These are phyloP conservation scores for Amanita exitialis DNA, from an alignment of 768 basidiomycete species.

Conservation along the genomic window DNA sequence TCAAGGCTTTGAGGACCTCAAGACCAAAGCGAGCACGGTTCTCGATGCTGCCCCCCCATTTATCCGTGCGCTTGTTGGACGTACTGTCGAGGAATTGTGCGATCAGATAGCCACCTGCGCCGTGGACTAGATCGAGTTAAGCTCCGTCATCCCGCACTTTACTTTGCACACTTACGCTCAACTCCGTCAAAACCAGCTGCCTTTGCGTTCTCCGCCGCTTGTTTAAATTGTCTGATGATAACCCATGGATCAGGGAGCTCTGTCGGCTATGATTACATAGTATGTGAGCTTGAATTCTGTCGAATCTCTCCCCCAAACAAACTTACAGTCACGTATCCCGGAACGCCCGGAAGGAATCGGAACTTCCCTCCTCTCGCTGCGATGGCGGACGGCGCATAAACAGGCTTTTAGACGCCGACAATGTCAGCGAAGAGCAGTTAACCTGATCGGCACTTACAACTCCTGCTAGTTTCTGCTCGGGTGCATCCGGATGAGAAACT, in stretches of 20 bases:
- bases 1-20: constrained; percentile 34
- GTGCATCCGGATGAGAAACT: constrained; percentile 25
- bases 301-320: not conserved
- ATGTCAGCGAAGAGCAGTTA: not conserved
- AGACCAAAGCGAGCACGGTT: constrained; percentile 45
- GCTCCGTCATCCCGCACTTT: not conserved
- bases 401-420: constrained; percentile 21
- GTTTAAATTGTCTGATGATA: constrained; percentile 27
- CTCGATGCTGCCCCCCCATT: constrained; percentile 51
- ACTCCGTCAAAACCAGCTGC: constrained; percentile 25
- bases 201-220: constrained; percentile 37
- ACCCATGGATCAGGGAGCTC: constrained; percentile 30
- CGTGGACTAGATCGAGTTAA: constrained; percentile 22
- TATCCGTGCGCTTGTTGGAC: constrained; percentile 42
- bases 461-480: constrained; percentile 27
- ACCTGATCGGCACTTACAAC: constrained; percentile 13
- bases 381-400: constrained; percentile 35
- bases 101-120: constrained; percentile 34
- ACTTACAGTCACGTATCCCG: constrained; percentile 30
- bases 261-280: constrained; percentile 20
- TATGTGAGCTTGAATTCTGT: not conserved
- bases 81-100: constrained; percentile 41
- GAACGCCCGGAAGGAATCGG: constrained; percentile 24
- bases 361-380: constrained; percentile 31
- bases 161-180: constrained; percentile 16